Evolutionary conservation across 2,329 filamentous ascomycete genomes (phyloP), one percentile per base, ranked within the genome.

Genomic region (Sporothrix euskadiensis): DNA sequence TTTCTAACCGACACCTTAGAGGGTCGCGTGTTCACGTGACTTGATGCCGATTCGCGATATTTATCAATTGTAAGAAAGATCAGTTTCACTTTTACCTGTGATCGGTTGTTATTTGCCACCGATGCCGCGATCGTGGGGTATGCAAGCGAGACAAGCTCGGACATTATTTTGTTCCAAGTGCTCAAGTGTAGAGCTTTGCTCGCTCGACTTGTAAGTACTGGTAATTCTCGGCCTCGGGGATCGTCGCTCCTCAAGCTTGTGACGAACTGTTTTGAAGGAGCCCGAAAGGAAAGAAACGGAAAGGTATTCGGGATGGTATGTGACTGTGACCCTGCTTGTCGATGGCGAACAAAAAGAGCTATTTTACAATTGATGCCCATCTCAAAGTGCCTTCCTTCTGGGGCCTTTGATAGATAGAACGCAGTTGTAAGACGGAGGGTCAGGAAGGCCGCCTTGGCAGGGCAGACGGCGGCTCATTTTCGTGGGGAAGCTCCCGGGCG

Each of bases 1-100:
- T 47, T 66, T 39, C 61, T 66, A 66, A 66, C 39, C 39, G 61
- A 47, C 14, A 26, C 39, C 14, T 30, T 5, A 30, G 9, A 8
- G 22, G 14, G 12, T 66, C 61, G 61, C 61, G 61, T 66, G 61
- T 44, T 66, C 61, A 66, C 61, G 61, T 66, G 61, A 65, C 12
- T 26, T 19, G 7, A 5, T 12, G 44, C 59, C 8, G 35, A 22
- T 26, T 41, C 59, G 32, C 35, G 59, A 63, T 41, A 12, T 41
- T 30, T 22, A 26, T n/a, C 54, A 19, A 56, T 56, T 26, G 30
- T 22, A 22, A 30, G 14, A 26, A 26, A 19, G 4, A 8, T 61
- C 57, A 16, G 57, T 19, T 59, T 59, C 56, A 9, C 56, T 6
- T 35, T 59, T 56, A 14, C 14, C 5, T 59, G 56, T 19, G 14